Base-by-base conservation (phyloP, 1,139 yeast species). In the Sugiyamaella castrensis region DNA sequence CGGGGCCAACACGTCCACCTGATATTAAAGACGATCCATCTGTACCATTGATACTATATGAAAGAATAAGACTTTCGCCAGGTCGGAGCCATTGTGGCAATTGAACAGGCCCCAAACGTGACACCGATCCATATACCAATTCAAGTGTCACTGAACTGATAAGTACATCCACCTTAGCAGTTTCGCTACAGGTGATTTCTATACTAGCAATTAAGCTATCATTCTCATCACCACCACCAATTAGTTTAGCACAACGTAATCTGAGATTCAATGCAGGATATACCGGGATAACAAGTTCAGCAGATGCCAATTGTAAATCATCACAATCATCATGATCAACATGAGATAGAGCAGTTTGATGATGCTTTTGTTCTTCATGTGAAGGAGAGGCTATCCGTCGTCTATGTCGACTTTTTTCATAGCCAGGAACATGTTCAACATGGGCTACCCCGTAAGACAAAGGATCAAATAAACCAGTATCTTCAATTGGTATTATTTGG, bases 191-290 rank as follows among this genome's bases (percentile, higher is more conserved):
- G 50, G 79, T 81, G 19, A 84, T 66, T 48, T 78, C 84, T 43
- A 84, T 66, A 0, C 82, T 77, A 1, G 83, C 76, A 15, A 81
- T 64, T 3, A 81, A 61, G 19, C 74, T 65, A 50, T 76, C 75
- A 53, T 76, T 74, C 46, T 80, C 71, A 5, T 80, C 71, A 5
- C 82, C 82, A 2, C 40, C 41, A 4, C 51, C 48, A 8, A 43
- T 28, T 1, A 86, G 73, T 63, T 77, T 74, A 28, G 81, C 72
- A 48, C 82, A 76, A 55, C 82, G 75, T 37, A 84, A 68, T 52
- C 80, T 72, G 56, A 84, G 73, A 37, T 80, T 79, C 43, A 79
- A 66, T 0, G 80, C 71, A 1, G 82, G 75, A 26, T 71, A 70
- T 1, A 79, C 76, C 1, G 79, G 74, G 4, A 78, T 51, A 11